Evolutionary conservation across 1,284 basidiomycete genomes (phyloP).

Genomic region (Schizophyllum amplum): DNA sequence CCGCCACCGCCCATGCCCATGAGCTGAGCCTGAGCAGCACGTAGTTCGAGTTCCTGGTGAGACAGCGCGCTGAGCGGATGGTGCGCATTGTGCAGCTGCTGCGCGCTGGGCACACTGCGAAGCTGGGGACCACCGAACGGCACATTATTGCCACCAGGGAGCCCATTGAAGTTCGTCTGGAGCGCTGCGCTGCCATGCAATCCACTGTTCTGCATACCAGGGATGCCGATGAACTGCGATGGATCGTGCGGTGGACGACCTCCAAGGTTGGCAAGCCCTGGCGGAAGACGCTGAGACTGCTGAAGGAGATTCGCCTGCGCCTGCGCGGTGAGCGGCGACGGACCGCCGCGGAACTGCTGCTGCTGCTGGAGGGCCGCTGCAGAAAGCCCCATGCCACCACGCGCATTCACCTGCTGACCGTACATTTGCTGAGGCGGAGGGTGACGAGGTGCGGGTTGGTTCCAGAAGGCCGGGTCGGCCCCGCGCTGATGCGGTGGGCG

Average conservation of each 20-base stretch:
- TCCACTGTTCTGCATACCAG: conserved; percentile 36
- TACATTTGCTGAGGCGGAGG: conserved; percentile 25
- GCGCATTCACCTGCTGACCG: conserved; percentile 45
- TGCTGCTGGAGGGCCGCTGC: conserved; percentile 43
- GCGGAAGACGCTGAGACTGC: conserved; percentile 55
- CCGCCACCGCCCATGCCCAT: background rate
- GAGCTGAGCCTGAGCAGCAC: background rate
- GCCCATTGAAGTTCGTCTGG: conserved; percentile 42
- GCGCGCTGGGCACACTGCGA: conserved; percentile 40
- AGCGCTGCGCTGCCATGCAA: conserved; percentile 39
- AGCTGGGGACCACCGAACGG: conserved; percentile 42
- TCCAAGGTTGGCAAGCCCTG: conserved; percentile 76
- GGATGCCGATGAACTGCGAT: conserved; percentile 51
- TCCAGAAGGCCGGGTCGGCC: conserved; percentile 35
- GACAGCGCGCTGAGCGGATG: conserved; percentile 24
- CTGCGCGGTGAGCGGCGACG: conserved; percentile 47
- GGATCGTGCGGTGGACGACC: conserved; percentile 73
- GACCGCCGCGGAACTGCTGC: conserved; percentile 58
- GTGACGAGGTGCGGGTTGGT: conserved; percentile 45
- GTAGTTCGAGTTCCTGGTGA: background rate
- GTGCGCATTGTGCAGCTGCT: conserved; percentile 40
- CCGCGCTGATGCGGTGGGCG: conserved; percentile 46
- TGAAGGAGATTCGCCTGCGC: conserved; percentile 35
- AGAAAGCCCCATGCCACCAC: conserved; percentile 28
- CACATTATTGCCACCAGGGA: conserved; percentile 30